These are phyloP conservation scores for Penicillium sp. DNA, from an alignment of 2,329 filamentous ascomycete species.

Conservation along the genomic window DNA sequence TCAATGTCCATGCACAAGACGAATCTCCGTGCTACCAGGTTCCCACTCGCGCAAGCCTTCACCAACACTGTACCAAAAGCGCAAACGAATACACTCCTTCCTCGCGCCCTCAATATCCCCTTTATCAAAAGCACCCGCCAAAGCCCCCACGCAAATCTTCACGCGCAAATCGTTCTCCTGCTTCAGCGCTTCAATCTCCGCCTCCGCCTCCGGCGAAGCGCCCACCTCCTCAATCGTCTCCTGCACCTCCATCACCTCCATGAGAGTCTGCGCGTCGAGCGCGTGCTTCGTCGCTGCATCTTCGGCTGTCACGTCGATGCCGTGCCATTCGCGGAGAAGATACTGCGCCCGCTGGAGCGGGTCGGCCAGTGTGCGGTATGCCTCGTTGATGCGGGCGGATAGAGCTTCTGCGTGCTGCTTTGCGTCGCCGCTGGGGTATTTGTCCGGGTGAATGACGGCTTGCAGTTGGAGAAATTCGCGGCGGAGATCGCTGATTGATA, in stretches of 20 bases:
- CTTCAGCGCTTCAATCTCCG: constrained; percentile 67
- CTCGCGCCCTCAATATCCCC: constrained; percentile 71
- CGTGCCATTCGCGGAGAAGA: constrained; percentile 67
- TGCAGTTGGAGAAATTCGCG: constrained; percentile 88
- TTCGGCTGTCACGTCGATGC: constrained; percentile 72
- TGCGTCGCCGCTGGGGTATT: constrained; percentile 50
- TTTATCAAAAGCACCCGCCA: constrained; percentile 68
- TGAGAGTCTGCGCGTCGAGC: constrained; percentile 72
- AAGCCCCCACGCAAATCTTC: constrained; percentile 60
- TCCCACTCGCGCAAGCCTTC: constrained; percentile 85
- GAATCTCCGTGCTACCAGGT: constrained; percentile 65
- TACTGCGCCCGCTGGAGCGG: constrained; percentile 89
- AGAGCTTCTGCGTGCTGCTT: constrained; percentile 72
- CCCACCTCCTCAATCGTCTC: constrained; percentile 72
- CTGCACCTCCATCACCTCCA: constrained; percentile 83
- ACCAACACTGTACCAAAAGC: constrained; percentile 89
- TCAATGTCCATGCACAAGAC: constrained; percentile 57
- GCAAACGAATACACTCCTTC: constrained; percentile 73
- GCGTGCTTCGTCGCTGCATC: constrained; percentile 75
- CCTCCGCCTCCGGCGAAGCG: constrained; percentile 54
- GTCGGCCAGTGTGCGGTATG: constrained; percentile 80
- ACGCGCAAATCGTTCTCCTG: constrained; percentile 72
- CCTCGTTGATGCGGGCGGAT: constrained; percentile 86
- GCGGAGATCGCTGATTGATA: constrained; percentile 72
- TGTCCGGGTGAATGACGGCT: constrained; percentile 53